Percentiles rank a stretch among this genome's conserved stretches.
Conservation (phyloP, 371 early-diverging fungal genomes). For the Choanephora cucurbitarum region DNA sequence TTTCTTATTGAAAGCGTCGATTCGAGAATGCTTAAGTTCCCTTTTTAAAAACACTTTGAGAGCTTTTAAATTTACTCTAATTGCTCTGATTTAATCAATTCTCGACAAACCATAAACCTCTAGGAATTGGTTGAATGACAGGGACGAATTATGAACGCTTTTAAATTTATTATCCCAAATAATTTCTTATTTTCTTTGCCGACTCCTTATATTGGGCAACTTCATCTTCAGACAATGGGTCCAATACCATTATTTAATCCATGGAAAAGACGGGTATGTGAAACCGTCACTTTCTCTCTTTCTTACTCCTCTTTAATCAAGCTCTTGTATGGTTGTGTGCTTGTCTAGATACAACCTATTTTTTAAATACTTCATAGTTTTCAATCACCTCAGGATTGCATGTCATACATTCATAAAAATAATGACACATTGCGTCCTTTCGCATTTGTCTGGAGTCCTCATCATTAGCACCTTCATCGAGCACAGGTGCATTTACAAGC, state of each 20-base stretch:
- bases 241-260: not conserved
- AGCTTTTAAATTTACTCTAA: not conserved
- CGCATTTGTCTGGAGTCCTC: not conserved
- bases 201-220: not conserved
- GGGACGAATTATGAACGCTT: not conserved
- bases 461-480: not conserved
- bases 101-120: not conserved
- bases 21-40: not conserved
- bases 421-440: not conserved
- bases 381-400: not conserved
- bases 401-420: not conserved
- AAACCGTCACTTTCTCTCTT: not conserved
- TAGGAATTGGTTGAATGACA: not conserved
- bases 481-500: not conserved
- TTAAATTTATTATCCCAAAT: no score
- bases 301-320: not conserved
- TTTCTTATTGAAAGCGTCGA: not conserved
- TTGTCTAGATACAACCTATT: not conserved
- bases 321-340: slow-evolving; percentile 1
- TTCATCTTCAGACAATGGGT: not conserved
- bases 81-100: not conserved
- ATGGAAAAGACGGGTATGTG: not conserved
- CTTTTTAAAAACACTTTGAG: not conserved
- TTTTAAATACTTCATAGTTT: no score
- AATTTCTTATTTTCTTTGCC: not conserved